Evolutionary conservation across 305 asterid species (phyloP), one percentile per base, ranked within the genome.

Genomic region (Fraxinus platypoda): DNA sequence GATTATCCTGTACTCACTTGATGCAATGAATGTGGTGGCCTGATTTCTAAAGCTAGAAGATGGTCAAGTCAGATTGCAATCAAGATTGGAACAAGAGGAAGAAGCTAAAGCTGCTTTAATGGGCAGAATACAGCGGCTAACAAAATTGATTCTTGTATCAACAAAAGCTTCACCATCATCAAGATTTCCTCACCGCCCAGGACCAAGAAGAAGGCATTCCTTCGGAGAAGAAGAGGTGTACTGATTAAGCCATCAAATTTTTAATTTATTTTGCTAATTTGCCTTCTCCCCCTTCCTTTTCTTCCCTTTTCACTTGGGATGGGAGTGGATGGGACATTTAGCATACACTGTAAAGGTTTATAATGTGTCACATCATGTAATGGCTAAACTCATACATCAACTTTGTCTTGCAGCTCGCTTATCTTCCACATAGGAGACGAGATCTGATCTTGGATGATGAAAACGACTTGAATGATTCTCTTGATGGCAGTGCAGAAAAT

Each of bases 201-300:
- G 96, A 81, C 90, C 74, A 52, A 92, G 98, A 90, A 94, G 98
- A 90, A 85, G 98, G 37, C 99, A 97, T 89, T 97, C 99, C 83
- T 97, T 97, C 82, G 99, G 98, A 84, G 99, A 97, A 94, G 99
- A 97, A 89, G 99, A 97, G 98, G 99, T 97, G 13, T 64, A 26
- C 21, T 12, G 74, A 28, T 68, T 68, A n/a, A 13, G 37, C 25
- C 37, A 34, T 57, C 70, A 35, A 4, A 77, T 76, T 43, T 59
- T 80, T 81, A 19, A 21, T 71, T 77, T 46, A 46, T 9, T 77
- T 64, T 41, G 74, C 23, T 43, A 70, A 34, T 37, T n/a, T 30
- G 70, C 19, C n/a, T 52, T 52, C 34, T 6, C 21, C 77, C 77
- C 23, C 54, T 41, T 52, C 64, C 21, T 15, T 15, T 19, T 78